A percentile compares a stretch with the other conserved stretches of the same genome.
phyloP scores from a whole-genome alignment of 1,284 basidiomycete genomes.

The Pseudozyma hubeiensis region DNA sequence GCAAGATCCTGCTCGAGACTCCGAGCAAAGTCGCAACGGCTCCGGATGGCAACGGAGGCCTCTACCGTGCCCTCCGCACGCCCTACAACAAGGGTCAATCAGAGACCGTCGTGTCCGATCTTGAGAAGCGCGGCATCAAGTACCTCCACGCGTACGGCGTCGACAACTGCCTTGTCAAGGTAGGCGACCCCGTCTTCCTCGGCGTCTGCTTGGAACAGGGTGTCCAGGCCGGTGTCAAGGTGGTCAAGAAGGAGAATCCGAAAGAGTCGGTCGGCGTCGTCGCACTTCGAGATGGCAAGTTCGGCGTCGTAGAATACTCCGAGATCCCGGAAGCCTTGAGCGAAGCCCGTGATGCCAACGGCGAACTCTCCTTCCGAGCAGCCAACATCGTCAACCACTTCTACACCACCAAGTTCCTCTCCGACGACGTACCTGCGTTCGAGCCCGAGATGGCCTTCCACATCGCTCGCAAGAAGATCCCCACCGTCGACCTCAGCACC shows the following conservation, averaged over 20 bases:
- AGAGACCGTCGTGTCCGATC: slow-evolving; percentile 84
- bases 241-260: slow-evolving; percentile 88
- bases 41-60: slow-evolving; percentile 96
- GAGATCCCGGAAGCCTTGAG: slow-evolving; percentile 91
- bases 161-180: slow-evolving; percentile 97
- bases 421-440: slow-evolving; percentile 79
- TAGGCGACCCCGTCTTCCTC: slow-evolving; percentile 96
- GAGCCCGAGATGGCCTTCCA: slow-evolving; percentile 94
- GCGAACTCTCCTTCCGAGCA: slow-evolving; percentile 83
- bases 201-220: slow-evolving; percentile 89
- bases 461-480: slow-evolving; percentile 97
- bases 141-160: slow-evolving; percentile 97
- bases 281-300: slow-evolving; percentile 82
- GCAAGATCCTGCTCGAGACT: slow-evolving; percentile 89
- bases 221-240: slow-evolving; percentile 92
- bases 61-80: slow-evolving; percentile 90
- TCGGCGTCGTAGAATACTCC: slow-evolving; percentile 95
- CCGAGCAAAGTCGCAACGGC: slow-evolving; percentile 85
- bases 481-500: slow-evolving; percentile 74
- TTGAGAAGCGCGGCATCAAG: slow-evolving; percentile 80
- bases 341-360: slow-evolving; percentile 78
- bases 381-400: slow-evolving; percentile 99
- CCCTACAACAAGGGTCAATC: slow-evolving; percentile 73
- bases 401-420: slow-evolving; percentile 89
- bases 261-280: slow-evolving; percentile 96